These are phyloP conservation scores for Pseudovirgaria hyperparasitica DNA, from an alignment of 2,329 filamentous ascomycete species.

Conservation along the genomic window DNA sequence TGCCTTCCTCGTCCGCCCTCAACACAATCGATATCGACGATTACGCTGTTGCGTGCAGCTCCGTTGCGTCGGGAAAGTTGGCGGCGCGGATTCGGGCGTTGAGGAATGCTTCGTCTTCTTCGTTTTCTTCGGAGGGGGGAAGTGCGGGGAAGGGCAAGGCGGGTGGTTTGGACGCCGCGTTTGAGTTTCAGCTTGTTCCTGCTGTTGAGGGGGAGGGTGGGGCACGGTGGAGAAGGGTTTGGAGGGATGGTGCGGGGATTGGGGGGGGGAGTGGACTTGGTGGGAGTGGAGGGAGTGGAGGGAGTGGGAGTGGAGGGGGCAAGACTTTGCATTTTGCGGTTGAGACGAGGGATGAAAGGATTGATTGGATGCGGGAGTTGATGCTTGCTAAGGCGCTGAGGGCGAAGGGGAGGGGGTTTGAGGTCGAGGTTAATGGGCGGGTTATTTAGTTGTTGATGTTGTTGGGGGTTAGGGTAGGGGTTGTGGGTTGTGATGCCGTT, in stretches of 20 bases:
- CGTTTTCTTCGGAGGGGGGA: no score
- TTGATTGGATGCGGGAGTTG: constrained; percentile 93
- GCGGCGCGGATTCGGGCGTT: constrained; percentile 77
- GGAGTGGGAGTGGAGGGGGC: constrained; percentile 43
- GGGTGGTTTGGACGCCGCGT: constrained; percentile 49
- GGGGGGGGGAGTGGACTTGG: no score
- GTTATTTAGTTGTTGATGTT: no score
- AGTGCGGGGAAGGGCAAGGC: constrained; percentile 43
- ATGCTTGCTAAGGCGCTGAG: constrained; percentile 82
- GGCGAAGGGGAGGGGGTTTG: constrained; percentile 72
- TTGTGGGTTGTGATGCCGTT: no score
- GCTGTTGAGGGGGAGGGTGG: constrained; percentile 38
- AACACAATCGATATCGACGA: constrained; percentile 81
- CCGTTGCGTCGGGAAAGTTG: constrained; percentile 67
- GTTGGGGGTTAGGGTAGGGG: no score
- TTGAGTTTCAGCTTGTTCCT: constrained; percentile 77
- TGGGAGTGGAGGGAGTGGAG: no score
- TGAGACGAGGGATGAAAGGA: constrained; percentile 72
- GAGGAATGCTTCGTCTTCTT: constrained; percentile 38
- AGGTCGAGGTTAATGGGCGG: constrained; percentile 64
- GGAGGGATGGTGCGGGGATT: no score
- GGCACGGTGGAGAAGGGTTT: constrained; percentile 20
- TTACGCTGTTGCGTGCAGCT: constrained; percentile 77
- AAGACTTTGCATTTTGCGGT: constrained; percentile 95
- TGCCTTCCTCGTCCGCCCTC: constrained; percentile 48